phyloP scores from a whole-genome alignment of 352 stramenopile species.

The Pythium rhizo-oryzae region DNA sequence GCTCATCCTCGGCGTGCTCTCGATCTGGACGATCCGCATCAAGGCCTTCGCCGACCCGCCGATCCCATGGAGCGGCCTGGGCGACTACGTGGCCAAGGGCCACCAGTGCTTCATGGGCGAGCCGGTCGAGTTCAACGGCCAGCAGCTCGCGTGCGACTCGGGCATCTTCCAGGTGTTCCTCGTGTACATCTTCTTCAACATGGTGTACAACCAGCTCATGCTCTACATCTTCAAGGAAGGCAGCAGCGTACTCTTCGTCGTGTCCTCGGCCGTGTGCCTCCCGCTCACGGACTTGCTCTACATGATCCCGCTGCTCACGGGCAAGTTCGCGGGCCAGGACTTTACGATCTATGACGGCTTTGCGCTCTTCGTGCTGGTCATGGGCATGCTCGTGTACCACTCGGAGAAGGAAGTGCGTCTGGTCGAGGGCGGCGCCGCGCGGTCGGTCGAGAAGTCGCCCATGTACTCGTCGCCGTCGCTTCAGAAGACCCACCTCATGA shows the following conservation, averaged over 20 bases:
- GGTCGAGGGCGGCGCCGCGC: constrained; percentile 32
- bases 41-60: constrained; percentile 79
- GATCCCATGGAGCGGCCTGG: constrained; percentile 73
- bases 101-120: constrained; percentile 81
- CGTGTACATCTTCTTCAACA: constrained; percentile 89
- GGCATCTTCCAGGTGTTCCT: constrained; percentile 77
- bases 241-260: constrained; percentile 87
- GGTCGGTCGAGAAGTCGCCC: constrained; percentile 81
- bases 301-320: constrained; percentile 81
- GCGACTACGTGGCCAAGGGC: constrained; percentile 63
- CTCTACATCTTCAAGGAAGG: constrained; percentile 91
- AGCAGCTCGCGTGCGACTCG: constrained; percentile 57
- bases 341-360: constrained; percentile 91
- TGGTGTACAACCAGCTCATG: constrained; percentile 89
- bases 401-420: constrained; percentile 86
- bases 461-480: constrained; percentile 87
- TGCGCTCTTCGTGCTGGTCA: constrained; percentile 85
- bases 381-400: constrained; percentile 87
- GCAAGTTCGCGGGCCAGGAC: constrained; percentile 55
- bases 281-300: constrained; percentile 85
- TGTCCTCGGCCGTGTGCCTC: constrained; percentile 82
- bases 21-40: constrained; percentile 83
- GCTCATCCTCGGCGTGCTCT: constrained; percentile 64
- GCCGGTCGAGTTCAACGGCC: constrained; percentile 64
- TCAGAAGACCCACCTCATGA: constrained; percentile 86